Conservation (phyloP, 495 filamentous ascomycete genomes). For the Letharia columbiana region DNA sequence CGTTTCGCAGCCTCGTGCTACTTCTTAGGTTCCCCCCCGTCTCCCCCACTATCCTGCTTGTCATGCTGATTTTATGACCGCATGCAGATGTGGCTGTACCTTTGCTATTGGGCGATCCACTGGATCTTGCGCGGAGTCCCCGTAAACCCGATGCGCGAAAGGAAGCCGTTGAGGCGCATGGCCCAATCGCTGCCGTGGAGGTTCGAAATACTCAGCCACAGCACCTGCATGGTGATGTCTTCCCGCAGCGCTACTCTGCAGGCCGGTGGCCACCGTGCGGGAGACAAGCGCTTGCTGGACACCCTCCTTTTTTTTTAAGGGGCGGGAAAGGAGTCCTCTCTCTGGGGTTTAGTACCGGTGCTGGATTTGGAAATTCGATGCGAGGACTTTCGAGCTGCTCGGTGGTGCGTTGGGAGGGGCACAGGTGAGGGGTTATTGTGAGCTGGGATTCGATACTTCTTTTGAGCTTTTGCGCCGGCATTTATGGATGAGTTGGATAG, state of each 20-base stretch:
- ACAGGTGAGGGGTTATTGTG: no score
- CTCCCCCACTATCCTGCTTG: not conserved
- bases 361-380: no score
- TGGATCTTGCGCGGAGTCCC: not conserved
- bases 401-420: no score
- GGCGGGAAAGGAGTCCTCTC: no score
- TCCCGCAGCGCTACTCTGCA: not conserved
- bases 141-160: not conserved
- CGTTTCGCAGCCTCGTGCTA: not conserved
- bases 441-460: no score
- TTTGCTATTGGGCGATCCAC: not conserved
- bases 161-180: not conserved
- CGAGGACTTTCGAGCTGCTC: no score
- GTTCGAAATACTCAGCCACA: not conserved
- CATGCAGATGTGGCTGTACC: not conserved
- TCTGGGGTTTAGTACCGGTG: no score
- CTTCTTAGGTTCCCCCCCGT: no score
- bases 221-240: not conserved
- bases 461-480: no score
- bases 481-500: no score
- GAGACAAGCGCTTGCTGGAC: not conserved
- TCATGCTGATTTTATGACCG: not conserved
- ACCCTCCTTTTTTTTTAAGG: no score
- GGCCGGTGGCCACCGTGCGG: no score
- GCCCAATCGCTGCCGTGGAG: not conserved